Base-by-base conservation (phyloP, 148 eudicot genomes). In the Fagopyrum homotropicum region DNA sequence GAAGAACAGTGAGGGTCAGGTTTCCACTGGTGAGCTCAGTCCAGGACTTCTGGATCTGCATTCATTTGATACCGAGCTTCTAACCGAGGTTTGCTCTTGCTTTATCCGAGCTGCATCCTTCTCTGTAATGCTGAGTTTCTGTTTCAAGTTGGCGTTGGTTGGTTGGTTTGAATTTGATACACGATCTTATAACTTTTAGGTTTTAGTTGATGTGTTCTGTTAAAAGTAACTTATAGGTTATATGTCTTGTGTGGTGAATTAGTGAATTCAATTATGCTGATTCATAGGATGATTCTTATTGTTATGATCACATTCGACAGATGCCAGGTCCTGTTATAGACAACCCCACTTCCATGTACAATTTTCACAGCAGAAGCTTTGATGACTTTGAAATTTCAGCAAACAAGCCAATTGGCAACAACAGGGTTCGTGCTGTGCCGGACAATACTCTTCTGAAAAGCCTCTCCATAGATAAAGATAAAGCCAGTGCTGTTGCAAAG, bases 31-130 rank as follows among this genome's bases (percentile, higher is more conserved):
- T 75, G 91, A 88, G 72, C 84, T 80, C 73, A 91, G 98, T 76
- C 97, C 98, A 44, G 98, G 98, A 40, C 83, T 94, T 2, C 82
- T 94, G 75, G 98, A 94, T 91, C 91, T 94, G 79, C 96, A 94
- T 77, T 90, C 98, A 11, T 84, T 88, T 52, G 97, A 92, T 77
- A 90, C 97, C 5, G 98, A 92, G 83, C 92, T 95, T 73, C 82
- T 95, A 15, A 73, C 98, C 2, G 98, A 95, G 92, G 98, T 89
- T 63, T 19, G 68, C 78, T 48, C 72, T 45, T 63, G 45, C 35
- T 68, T 17, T 69, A 10, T 69, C 45, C 47, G 16, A 49, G 54
- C 55, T 47, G 29, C 54, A 29, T 30, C n/a, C 2, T 4, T 60
- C 29, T 71, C 46, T 61, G 3, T 0, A 17, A 10, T 56, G 15